phyloP scores from a whole-genome alignment of 2,329 filamentous ascomycete genomes.

The Chrysoporthe deuterocubensis region DNA sequence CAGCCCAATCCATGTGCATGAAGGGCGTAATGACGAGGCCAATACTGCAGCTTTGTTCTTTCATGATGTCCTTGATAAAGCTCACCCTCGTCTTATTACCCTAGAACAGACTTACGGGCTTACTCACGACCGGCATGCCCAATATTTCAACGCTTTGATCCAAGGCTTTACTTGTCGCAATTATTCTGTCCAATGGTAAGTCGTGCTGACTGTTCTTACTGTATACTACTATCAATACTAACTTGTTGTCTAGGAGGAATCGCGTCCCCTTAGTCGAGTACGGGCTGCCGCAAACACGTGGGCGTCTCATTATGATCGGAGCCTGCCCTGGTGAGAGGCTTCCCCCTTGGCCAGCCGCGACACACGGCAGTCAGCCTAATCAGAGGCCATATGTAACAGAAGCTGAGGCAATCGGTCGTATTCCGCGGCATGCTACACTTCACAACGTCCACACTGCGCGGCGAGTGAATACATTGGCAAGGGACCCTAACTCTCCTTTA shows the following conservation, averaged over 20 bases:
- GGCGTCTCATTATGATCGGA: slow-evolving; percentile 61
- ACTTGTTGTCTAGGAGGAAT: slow-evolving; percentile 35
- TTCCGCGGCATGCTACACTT: slow-evolving; percentile 39
- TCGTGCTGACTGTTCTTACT: not conserved
- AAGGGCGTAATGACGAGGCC: slow-evolving; percentile 62
- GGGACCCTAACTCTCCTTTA: slow-evolving; percentile 52
- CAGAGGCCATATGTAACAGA: slow-evolving; percentile 50
- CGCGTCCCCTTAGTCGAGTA: slow-evolving; percentile 57
- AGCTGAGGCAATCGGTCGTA: slow-evolving; percentile 43
- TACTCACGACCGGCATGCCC: slow-evolving; percentile 51
- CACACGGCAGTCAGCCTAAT: slow-evolving; percentile 50
- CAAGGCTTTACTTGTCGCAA: slow-evolving; percentile 65
- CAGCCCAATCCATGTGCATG: slow-evolving; percentile 69
- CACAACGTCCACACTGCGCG: slow-evolving; percentile 42
- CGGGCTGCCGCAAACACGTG: slow-evolving; percentile 54
- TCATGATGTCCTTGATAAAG: slow-evolving; percentile 57
- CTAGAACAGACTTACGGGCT: slow-evolving; percentile 81
- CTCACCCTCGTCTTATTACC: slow-evolving; percentile 70
- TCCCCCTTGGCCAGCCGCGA: slow-evolving; percentile 66
- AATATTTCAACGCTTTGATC: slow-evolving; percentile 64
- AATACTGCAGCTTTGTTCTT: slow-evolving; percentile 67
- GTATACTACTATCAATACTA: not conserved
- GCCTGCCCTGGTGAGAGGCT: slow-evolving; percentile 71
- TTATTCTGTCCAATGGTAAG: slow-evolving; percentile 71
- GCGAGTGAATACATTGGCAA: slow-evolving; percentile 39